A percentile compares a stretch with the other conserved stretches of the same genome.
Evolutionary conservation across 2,329 filamentous ascomycete species (phyloP).

Genomic region (Alternaria arbusti): DNA sequence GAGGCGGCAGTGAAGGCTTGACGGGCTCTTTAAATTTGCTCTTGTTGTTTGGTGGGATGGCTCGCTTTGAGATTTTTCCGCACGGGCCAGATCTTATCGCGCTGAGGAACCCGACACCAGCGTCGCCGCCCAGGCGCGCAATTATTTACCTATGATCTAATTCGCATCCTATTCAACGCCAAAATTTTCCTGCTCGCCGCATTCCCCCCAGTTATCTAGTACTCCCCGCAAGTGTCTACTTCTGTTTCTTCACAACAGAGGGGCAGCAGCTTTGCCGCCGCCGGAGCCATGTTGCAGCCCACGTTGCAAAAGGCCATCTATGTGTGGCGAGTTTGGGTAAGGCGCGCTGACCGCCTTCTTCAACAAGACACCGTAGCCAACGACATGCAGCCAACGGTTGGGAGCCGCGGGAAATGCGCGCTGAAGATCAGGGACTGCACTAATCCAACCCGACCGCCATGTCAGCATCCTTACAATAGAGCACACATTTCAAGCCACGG

Average conservation of each 20-base stretch:
- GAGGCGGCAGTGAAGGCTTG: slow-evolving; percentile 14
- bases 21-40: slow-evolving; percentile 27
- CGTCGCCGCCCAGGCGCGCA: not conserved
- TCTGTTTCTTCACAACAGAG: not conserved
- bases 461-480: not conserved
- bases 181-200: slow-evolving; percentile 23
- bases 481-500: not conserved
- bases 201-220: slow-evolving; percentile 10
- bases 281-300: slow-evolving; percentile 15
- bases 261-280: slow-evolving; percentile 5
- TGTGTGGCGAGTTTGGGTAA: slow-evolving; percentile 31
- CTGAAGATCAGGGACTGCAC: slow-evolving; percentile 21
- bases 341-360: slow-evolving; percentile 35
- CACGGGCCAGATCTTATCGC: slow-evolving; percentile 10
- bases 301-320: slow-evolving; percentile 26
- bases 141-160: slow-evolving; percentile 14
- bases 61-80: slow-evolving; percentile 23
- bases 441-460: not conserved
- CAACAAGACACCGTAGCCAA: slow-evolving; percentile 11
- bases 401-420: slow-evolving; percentile 19
- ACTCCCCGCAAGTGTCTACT: not conserved
- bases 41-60: slow-evolving; percentile 17
- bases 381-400: slow-evolving; percentile 15
- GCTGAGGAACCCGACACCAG: slow-evolving; percentile 1
- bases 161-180: not conserved